Conservation (phyloP, 2,329 filamentous ascomycete species). For the Byssothecium circinans region DNA sequence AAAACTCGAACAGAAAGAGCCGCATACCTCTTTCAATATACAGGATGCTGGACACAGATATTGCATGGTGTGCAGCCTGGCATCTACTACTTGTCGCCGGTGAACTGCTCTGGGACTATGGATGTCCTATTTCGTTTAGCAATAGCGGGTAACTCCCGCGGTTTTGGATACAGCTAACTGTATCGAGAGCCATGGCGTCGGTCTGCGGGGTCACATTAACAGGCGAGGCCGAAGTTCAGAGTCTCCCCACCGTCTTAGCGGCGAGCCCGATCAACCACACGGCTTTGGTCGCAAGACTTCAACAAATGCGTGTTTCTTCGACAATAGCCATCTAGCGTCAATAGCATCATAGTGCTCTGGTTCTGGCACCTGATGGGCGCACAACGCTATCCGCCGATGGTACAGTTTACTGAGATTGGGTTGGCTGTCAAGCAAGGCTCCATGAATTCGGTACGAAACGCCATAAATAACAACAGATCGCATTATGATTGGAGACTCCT, state of each 20-base stretch:
- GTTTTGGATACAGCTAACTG: conserved; percentile 3
- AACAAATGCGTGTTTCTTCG: not conserved
- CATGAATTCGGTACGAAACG: conserved; percentile 21
- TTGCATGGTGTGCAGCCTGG: no score
- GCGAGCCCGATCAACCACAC: conserved; percentile 26
- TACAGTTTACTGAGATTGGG: conserved; percentile 12
- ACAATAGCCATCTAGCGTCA: not conserved
- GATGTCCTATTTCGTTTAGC: conserved; percentile 13
- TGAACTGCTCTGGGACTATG: not conserved
- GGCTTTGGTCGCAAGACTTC: conserved; percentile 7
- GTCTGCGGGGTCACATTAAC: conserved; percentile 22
- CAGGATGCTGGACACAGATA: not conserved
- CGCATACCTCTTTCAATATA: not conserved
- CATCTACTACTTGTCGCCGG: no score
- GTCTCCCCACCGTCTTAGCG: conserved; percentile 17
- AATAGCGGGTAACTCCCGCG: conserved; percentile 8
- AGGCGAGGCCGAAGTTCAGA: conserved; percentile 32
- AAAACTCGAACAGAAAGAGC: not conserved
- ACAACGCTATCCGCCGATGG: conserved; percentile 29
- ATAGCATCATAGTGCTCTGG: conserved; percentile 6
- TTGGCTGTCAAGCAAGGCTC: conserved; percentile 14
- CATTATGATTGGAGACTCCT: conserved; percentile 15
- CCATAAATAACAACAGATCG: conserved; percentile 10
- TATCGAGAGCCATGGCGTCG: conserved; percentile 1
- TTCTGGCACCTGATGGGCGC: conserved; percentile 15